phyloP scores from a whole-genome alignment of 2,329 filamentous ascomycete genomes.

The Penicillium sp. region DNA sequence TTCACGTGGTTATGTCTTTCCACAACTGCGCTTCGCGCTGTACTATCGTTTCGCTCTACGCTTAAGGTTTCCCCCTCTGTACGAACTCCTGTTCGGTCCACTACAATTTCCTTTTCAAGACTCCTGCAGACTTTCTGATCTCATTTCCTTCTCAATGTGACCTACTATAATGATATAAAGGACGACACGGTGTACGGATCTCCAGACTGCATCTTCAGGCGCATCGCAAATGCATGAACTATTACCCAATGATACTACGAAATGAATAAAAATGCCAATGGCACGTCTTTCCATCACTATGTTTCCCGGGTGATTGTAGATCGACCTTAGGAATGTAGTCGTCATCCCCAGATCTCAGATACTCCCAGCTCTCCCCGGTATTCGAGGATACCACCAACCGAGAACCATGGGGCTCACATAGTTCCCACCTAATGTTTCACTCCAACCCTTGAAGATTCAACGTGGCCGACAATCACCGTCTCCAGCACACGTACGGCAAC shows the following conservation, averaged over 20 bases:
- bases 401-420: neutral
- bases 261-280: neutral
- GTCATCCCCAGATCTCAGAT: neutral
- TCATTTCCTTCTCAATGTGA: neutral
- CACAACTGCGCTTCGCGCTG: neutral
- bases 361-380: neutral
- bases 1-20: neutral
- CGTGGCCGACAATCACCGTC: no score
- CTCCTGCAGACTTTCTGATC: neutral
- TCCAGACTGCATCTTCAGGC: constrained; percentile 4
- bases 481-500: neutral
- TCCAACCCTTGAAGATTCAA: no score
- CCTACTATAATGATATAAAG: constrained; percentile 7
- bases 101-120: neutral
- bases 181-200: constrained; percentile 1
- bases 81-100: neutral
- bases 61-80: neutral
- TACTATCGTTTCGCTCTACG: constrained; percentile 1
- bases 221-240: constrained; percentile 2
- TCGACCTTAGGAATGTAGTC: neutral
- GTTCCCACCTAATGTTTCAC: neutral
- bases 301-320: neutral
- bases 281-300: neutral
- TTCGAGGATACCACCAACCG: neutral
- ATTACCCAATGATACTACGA: neutral